Conservation (phyloP, 2,329 filamentous ascomycete genomes). For the Chaetomiaceae sp. region DNA sequence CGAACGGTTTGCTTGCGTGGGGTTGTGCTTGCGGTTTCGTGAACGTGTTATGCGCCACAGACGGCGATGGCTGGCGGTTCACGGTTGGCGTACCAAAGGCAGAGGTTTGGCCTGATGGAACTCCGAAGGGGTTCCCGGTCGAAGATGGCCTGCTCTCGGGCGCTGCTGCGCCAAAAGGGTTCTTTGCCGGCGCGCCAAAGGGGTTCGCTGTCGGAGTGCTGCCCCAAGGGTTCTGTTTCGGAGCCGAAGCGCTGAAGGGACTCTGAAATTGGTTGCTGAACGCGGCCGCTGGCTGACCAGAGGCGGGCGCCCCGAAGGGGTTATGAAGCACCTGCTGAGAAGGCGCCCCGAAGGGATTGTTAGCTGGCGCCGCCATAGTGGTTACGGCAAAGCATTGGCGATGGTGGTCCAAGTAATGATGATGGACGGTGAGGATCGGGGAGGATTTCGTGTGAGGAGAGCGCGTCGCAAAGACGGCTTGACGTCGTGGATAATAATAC, state of each 20-base stretch:
- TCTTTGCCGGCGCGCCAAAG: conserved; percentile 12
- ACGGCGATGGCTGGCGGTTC: conserved; percentile 8
- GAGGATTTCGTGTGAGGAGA: neutral
- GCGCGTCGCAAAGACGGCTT: neutral
- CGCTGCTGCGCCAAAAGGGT: conserved; percentile 20
- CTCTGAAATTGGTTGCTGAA: neutral
- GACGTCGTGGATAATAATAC: conserved; percentile 2
- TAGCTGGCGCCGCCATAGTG: conserved; percentile 25
- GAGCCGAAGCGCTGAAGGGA: neutral
- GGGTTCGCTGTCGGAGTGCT: conserved; percentile 1
- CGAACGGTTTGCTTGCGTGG: conserved; percentile 1
- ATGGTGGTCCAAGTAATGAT: conserved; percentile 4
- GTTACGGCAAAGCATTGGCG: conserved; percentile 20
- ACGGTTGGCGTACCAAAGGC: conserved; percentile 10
- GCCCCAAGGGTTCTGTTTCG: conserved; percentile 8
- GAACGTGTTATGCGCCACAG: conserved; percentile 8
- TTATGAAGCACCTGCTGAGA: conserved; percentile 10
- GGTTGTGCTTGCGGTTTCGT: conserved; percentile 4
- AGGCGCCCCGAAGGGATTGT: conserved; percentile 29
- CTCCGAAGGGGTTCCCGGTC: conserved; percentile 8
- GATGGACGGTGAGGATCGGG: conserved; percentile 6
- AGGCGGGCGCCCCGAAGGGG: conserved; percentile 4
- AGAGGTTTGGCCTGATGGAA: neutral
- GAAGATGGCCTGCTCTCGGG: conserved; percentile 4
- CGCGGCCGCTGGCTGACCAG: neutral